phyloP scores from a whole-genome alignment of 1,284 basidiomycete species.

The Moniliella sp. region DNA sequence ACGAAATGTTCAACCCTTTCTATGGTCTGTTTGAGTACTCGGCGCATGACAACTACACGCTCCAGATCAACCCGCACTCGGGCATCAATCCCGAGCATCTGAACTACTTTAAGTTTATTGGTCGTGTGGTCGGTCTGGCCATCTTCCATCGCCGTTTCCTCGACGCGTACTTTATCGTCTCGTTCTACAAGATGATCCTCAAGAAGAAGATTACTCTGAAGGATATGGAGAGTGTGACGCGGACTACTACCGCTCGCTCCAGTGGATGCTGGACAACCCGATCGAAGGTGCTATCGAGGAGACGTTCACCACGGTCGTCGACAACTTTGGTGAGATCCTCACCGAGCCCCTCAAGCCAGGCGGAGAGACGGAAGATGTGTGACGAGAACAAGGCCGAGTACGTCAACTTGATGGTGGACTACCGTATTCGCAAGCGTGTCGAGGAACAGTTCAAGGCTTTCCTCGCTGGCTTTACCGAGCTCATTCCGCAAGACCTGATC shows the following conservation, averaged over 20 bases:
- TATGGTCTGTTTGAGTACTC: constrained; percentile 99
- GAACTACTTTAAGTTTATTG: constrained; percentile 99
- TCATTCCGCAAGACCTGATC: constrained; percentile 81
- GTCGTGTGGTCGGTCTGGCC: constrained; percentile 71
- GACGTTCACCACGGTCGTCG: constrained; percentile 48
- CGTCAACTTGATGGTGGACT: constrained; percentile 76
- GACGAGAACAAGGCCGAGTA: constrained; percentile 99
- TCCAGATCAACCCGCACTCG: constrained; percentile 91
- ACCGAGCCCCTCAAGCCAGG: constrained; percentile 75
- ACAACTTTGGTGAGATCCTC: constrained; percentile 87
- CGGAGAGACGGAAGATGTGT: constrained; percentile 64
- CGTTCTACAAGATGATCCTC: constrained; percentile 87
- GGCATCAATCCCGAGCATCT: constrained; percentile 95
- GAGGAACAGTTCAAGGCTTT: constrained; percentile 89
- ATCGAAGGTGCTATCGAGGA: constrained; percentile 31
- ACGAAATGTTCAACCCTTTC: constrained; percentile 54
- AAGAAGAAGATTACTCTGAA: constrained; percentile 32
- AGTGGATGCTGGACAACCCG: constrained; percentile 55
- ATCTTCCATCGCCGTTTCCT: constrained; percentile 97
- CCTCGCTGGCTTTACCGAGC: constrained; percentile 79
- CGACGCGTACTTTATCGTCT: constrained; percentile 93
- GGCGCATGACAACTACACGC: constrained; percentile 93
- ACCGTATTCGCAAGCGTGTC: constrained; percentile 73
- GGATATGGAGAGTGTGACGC: constrained; percentile 32
- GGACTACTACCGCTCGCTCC: constrained; percentile 59